Percentiles rank a stretch among this genome's conserved stretches.
These are phyloP conservation scores for Populus deltoides DNA, from an alignment of 345 rosid genomes.

Conservation along the genomic window DNA sequence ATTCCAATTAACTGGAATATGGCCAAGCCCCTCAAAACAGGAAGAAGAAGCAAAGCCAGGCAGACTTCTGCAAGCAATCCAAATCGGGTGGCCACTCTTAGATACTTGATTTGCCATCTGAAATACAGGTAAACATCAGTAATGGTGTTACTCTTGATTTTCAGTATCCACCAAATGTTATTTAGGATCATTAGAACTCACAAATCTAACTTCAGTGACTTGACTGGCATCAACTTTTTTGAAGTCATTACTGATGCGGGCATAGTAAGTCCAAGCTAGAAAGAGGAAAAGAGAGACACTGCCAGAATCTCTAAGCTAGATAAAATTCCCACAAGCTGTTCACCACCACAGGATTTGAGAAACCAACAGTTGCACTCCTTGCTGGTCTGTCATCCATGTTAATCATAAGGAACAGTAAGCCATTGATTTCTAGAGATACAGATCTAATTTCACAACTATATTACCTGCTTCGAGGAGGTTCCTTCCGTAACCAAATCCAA, in stretches of 20 bases:
- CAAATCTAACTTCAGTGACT: constrained; percentile 52
- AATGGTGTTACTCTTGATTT: not conserved
- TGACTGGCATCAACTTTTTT: constrained; percentile 59
- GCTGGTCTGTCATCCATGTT: constrained; percentile 33
- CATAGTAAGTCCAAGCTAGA: constrained; percentile 67
- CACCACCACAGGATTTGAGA: constrained; percentile 55
- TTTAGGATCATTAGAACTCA: constrained; percentile 31
- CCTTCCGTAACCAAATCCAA: constrained; percentile 40
- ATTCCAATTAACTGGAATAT: constrained; percentile 61
- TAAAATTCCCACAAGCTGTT: constrained; percentile 47
- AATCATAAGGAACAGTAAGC: not conserved
- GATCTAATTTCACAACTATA: not conserved
- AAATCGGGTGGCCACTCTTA: constrained; percentile 73
- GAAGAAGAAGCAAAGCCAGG: constrained; percentile 69
- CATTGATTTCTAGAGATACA: not conserved
- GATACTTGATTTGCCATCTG: constrained; percentile 91
- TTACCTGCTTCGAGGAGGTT: constrained; percentile 45
- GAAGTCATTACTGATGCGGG: constrained; percentile 62
- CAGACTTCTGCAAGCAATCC: constrained; percentile 86
- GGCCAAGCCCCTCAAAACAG: constrained; percentile 62
- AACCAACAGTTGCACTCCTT: constrained; percentile 29
- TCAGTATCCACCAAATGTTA: not conserved
- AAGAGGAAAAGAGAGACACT: constrained; percentile 44
- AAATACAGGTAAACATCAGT: constrained; percentile 19
- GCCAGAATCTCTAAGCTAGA: constrained; percentile 54